These are phyloP conservation scores for Penicillium cosmopolitanum DNA, from an alignment of 495 filamentous ascomycete genomes.

Conservation along the genomic window DNA sequence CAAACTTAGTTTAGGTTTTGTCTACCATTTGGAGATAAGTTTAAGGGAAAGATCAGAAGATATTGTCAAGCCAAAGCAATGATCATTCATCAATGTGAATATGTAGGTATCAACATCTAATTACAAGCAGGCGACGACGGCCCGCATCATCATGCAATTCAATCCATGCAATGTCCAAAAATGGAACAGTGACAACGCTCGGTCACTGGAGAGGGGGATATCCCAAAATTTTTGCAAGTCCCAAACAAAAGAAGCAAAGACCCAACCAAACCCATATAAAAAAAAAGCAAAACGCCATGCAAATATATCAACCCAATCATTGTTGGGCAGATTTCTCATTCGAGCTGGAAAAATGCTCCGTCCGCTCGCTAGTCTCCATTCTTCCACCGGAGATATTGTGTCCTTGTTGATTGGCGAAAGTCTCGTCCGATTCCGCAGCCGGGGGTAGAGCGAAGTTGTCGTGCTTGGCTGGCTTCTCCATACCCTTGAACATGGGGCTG, in stretches of 20 bases:
- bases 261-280: constrained; percentile 13
- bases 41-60: background rate
- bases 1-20: no score
- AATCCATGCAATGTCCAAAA: constrained; percentile 26
- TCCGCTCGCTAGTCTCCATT: constrained; percentile 6
- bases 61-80: constrained; percentile 12
- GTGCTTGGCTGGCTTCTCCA: constrained; percentile 43
- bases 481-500: constrained; percentile 53
- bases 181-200: background rate
- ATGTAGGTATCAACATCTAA: constrained; percentile 33
- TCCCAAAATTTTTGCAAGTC: constrained; percentile 15
- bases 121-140: constrained; percentile 20
- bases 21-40: no score
- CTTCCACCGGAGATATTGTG: constrained; percentile 9
- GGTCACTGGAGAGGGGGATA: constrained; percentile 5
- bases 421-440: constrained; percentile 36
- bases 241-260: constrained; percentile 10
- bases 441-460: constrained; percentile 47
- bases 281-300: constrained; percentile 12
- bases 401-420: constrained; percentile 13
- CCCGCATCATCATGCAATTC: constrained; percentile 26
- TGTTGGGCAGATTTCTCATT: constrained; percentile 27
- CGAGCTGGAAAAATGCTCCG: constrained; percentile 14
- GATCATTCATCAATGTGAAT: constrained; percentile 17
- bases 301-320: background rate